These are phyloP conservation scores for Verticillium zaregamsianum DNA, from an alignment of 2,329 filamentous ascomycete genomes.

Conservation along the genomic window DNA sequence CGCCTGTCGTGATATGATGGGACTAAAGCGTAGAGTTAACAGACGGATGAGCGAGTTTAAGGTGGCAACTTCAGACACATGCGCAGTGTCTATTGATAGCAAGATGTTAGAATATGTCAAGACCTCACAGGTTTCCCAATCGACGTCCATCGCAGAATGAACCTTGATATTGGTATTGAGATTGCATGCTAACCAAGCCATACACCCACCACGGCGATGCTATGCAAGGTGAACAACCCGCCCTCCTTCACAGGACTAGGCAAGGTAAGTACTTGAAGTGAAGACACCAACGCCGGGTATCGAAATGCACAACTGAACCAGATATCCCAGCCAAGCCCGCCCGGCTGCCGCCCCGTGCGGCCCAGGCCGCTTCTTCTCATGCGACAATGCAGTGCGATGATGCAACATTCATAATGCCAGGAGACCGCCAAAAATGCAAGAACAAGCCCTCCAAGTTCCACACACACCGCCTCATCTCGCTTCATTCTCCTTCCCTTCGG, in stretches of 20 bases:
- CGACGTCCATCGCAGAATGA: too few species aligned
- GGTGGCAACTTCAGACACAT: too few species aligned
- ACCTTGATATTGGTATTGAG: too few species aligned
- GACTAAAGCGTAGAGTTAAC: too few species aligned
- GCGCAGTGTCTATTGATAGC: too few species aligned
- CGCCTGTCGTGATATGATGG: too few species aligned
- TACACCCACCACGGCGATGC: not conserved
- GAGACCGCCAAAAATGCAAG: not conserved
- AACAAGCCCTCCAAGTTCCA: not conserved
- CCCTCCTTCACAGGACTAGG: not conserved
- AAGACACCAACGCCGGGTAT: conserved; percentile 8
- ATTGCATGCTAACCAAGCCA: not conserved
- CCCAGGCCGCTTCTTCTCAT: not conserved
- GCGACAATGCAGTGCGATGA: not conserved
- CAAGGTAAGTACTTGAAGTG: not conserved
- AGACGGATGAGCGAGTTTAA: too few species aligned
- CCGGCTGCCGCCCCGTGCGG: not conserved
- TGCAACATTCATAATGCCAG: not conserved
- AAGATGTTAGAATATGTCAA: too few species aligned
- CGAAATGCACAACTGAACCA: conserved; percentile 1
- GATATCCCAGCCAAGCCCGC: not conserved
- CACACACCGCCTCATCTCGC: not conserved
- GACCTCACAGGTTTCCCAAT: too few species aligned
- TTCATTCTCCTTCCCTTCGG: conserved; percentile 5
- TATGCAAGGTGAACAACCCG: not conserved